These are phyloP conservation scores for Castanopsis chinensis DNA, from an alignment of 306 rosid species.

Conservation along the genomic window DNA sequence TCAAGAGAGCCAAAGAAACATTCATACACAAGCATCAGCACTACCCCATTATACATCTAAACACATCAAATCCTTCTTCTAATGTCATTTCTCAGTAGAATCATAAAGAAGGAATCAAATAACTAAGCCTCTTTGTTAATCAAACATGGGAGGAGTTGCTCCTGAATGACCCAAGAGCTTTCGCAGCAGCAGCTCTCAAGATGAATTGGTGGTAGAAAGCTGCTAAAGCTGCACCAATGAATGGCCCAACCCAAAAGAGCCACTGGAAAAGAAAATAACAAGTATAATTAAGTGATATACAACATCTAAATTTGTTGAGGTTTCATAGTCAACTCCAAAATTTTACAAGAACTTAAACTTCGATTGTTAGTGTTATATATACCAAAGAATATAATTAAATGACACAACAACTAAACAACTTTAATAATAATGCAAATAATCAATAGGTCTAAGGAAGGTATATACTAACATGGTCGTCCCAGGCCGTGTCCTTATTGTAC, in stretches of 20 bases:
- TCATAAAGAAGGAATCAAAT: neutral
- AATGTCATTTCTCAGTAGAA: conserved; percentile 13
- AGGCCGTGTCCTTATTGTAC: conserved; percentile 43
- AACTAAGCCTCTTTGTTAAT: conserved; percentile 4
- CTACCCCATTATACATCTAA: conserved; percentile 11
- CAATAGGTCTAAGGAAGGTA: neutral
- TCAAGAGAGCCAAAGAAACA: neutral
- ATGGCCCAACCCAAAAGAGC: conserved; percentile 97
- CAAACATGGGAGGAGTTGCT: conserved; percentile 56
- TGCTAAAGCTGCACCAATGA: conserved; percentile 86
- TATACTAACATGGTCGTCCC: conserved; percentile 80
- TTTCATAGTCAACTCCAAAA: too few relatives aligned
- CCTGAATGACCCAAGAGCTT: conserved; percentile 95
- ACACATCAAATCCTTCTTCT: conserved; percentile 19
- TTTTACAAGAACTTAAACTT: too few relatives aligned
- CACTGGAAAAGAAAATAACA: conserved; percentile 51
- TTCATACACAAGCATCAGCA: conserved; percentile 13
- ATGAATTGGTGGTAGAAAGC: conserved; percentile 96
- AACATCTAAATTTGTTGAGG: too few relatives aligned
- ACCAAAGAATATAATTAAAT: neutral
- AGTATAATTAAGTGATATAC: too few relatives aligned
- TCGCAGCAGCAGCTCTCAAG: conserved; percentile 80
- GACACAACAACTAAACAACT: neutral
- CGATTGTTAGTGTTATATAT: too few relatives aligned
- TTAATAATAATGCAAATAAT: neutral